These are phyloP conservation scores for Udeniomyces megalosporus DNA, from an alignment of 768 basidiomycete species.

Conservation along the genomic window DNA sequence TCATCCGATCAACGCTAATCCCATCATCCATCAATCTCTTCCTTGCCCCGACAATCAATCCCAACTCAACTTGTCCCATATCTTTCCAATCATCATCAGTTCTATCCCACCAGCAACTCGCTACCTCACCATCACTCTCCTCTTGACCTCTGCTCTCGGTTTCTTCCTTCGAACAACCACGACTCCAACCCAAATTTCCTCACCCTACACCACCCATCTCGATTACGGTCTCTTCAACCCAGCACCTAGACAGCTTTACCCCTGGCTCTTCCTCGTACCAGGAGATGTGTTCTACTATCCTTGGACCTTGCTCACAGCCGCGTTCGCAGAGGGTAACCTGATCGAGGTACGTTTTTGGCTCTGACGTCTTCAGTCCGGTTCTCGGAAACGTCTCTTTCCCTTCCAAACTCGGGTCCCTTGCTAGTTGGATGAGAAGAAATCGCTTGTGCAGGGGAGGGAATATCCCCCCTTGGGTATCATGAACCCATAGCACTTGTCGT, in stretches of 20 bases:
- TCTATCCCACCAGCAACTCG: conserved; percentile 69
- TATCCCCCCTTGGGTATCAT: too few species aligned
- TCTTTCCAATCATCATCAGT: conserved; percentile 40
- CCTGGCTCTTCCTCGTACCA: conserved; percentile 66
- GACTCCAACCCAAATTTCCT: not conserved
- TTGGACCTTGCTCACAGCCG: conserved; percentile 85
- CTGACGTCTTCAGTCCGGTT: not conserved
- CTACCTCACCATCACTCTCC: conserved; percentile 41
- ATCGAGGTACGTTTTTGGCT: conserved; percentile 49
- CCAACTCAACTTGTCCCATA: conserved; percentile 53
- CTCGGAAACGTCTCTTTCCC: not conserved
- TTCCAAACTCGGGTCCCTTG: too few species aligned
- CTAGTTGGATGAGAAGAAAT: too few species aligned
- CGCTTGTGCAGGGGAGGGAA: too few species aligned
- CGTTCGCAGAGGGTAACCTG: conserved; percentile 65
- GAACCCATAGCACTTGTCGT: too few species aligned
- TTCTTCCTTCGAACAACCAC: conserved; percentile 32
- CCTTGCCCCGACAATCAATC: conserved; percentile 54
- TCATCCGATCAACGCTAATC: too few species aligned
- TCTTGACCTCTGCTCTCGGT: conserved; percentile 42
- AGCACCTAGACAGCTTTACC: conserved; percentile 28
- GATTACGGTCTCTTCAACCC: conserved; percentile 5
- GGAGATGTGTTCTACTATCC: conserved; percentile 68
- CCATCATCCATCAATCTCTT: too few species aligned
- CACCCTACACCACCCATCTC: not conserved